Percentiles rank a stretch among this genome's conserved stretches.
Conservation (phyloP, 23 red algal genomes). For the Agarophyton chilense region DNA sequence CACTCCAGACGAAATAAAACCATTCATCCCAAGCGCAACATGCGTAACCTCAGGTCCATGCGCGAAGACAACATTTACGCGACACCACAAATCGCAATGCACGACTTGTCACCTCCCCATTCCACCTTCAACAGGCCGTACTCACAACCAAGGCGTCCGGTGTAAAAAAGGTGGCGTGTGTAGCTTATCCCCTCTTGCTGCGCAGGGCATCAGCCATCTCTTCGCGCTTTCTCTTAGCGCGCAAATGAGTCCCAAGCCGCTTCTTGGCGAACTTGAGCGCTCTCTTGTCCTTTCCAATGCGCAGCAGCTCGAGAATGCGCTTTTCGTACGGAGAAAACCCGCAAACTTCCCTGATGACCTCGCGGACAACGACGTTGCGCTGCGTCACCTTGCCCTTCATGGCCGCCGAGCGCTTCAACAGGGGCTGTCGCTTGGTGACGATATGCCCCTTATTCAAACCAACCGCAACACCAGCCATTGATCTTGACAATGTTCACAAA, state of each 20-base stretch:
- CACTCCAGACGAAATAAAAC: too few relatives aligned
- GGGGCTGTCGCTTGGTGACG: slow-evolving; percentile 89
- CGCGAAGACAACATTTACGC: too few relatives aligned
- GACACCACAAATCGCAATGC: too few relatives aligned
- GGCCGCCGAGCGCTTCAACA: slow-evolving; percentile 54
- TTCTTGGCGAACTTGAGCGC: slow-evolving; percentile 99
- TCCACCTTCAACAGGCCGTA: too few relatives aligned
- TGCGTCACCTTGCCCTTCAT: slow-evolving; percentile 69
- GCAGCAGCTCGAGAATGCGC: slow-evolving; percentile 94
- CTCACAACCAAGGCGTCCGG: too few relatives aligned
- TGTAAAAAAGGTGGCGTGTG: too few relatives aligned
- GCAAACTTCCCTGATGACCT: slow-evolving; percentile 88
- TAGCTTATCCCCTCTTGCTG: slow-evolving; percentile 57
- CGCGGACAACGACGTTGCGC: slow-evolving; percentile 66
- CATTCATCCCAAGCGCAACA: too few relatives aligned
- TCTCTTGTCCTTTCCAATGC: slow-evolving; percentile 97
- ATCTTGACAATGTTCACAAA: too few relatives aligned
- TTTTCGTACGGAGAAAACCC: slow-evolving; percentile 98
- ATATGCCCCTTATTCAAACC: slow-evolving; percentile 94
- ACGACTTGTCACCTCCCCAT: too few relatives aligned
- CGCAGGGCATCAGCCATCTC: slow-evolving; percentile 90
- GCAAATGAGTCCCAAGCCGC: slow-evolving; percentile 89
- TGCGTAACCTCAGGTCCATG: too few relatives aligned
- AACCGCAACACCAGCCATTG: slow-evolving; percentile 84
- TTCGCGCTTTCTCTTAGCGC: slow-evolving; percentile 97